A percentile compares a stretch with the other conserved stretches of the same genome.
Evolutionary conservation across 1,139 yeast species (phyloP).

Genomic region (Sugiyamaella xylanicola): DNA sequence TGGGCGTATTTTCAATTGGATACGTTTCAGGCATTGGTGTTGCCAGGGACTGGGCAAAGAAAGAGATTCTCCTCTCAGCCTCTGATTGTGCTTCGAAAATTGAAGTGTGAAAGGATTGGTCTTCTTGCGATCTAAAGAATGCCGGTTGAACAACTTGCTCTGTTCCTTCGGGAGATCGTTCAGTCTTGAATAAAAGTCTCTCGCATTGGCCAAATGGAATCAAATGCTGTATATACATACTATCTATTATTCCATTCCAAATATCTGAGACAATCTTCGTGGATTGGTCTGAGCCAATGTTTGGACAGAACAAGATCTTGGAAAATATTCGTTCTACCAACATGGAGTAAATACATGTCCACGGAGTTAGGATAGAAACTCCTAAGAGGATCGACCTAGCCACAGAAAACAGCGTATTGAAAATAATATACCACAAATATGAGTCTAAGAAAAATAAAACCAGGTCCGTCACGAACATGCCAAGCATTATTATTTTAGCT

Average conservation of each 20-base stretch:
- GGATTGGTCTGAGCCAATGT: constrained; percentile 46
- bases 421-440: constrained; percentile 83
- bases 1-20: constrained; percentile 74
- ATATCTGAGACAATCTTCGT: constrained; percentile 62
- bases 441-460: constrained; percentile 81
- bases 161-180: constrained; percentile 30
- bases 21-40: constrained; percentile 75
- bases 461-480: constrained; percentile 67
- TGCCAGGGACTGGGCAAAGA: constrained; percentile 84
- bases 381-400: constrained; percentile 71
- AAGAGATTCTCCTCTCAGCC: constrained; percentile 78
- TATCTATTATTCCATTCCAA: constrained; percentile 78
- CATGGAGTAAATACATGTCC: constrained; percentile 77
- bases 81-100: constrained; percentile 62
- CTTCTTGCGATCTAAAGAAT: constrained; percentile 77
- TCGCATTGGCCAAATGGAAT: constrained; percentile 72
- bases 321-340: constrained; percentile 73
- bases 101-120: constrained; percentile 46
- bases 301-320: constrained; percentile 59
- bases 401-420: constrained; percentile 75
- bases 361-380: constrained; percentile 80
- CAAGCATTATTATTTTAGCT: constrained; percentile 55
- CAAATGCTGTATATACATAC: constrained; percentile 77
- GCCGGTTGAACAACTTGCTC: constrained; percentile 53
- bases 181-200: constrained; percentile 42